Percentiles rank a stretch among this genome's conserved stretches.
Evolutionary conservation across 192 early-diverging fungal species (phyloP).

Genomic region (Gigaspora rosea): DNA sequence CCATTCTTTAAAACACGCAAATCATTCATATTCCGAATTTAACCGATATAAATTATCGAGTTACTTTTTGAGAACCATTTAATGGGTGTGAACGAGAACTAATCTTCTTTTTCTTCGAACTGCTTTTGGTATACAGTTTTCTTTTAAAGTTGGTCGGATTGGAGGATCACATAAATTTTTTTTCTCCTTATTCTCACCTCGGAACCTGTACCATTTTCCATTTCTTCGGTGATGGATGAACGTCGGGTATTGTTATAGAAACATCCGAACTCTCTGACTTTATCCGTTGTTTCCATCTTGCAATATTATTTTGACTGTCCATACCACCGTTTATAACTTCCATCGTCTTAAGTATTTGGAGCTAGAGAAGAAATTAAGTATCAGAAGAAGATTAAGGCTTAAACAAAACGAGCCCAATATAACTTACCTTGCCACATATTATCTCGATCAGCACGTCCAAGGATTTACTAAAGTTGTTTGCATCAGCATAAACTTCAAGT

Average conservation of each 20-base stretch:
- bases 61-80: neutral
- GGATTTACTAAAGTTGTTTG: slow-evolving; percentile 33
- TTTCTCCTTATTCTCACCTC: slow-evolving; percentile 9
- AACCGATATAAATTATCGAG: slow-evolving; percentile 8
- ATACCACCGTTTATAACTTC: slow-evolving; percentile 19
- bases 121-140: slow-evolving; percentile 5
- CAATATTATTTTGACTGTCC: slow-evolving; percentile 18
- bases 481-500: slow-evolving; percentile 32
- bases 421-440: slow-evolving; percentile 35
- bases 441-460: slow-evolving; percentile 33
- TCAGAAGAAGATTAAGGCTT: slow-evolving; percentile 24
- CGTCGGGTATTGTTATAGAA: slow-evolving; percentile 27
- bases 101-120: slow-evolving; percentile 8
- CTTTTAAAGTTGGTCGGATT: slow-evolving; percentile 4
- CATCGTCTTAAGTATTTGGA: slow-evolving; percentile 34
- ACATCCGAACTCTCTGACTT: slow-evolving; percentile 20
- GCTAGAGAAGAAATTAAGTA: slow-evolving; percentile 27
- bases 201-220: neutral
- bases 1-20: slow-evolving; percentile 10
- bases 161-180: neutral
- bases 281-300: slow-evolving; percentile 24
- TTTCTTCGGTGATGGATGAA: slow-evolving; percentile 35
- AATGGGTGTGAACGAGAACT: neutral
- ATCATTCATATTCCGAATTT: slow-evolving; percentile 8
- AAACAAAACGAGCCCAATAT: slow-evolving; percentile 2